Conservation (phyloP, 495 filamentous ascomycete species). For the Aspergillus biplanus region DNA sequence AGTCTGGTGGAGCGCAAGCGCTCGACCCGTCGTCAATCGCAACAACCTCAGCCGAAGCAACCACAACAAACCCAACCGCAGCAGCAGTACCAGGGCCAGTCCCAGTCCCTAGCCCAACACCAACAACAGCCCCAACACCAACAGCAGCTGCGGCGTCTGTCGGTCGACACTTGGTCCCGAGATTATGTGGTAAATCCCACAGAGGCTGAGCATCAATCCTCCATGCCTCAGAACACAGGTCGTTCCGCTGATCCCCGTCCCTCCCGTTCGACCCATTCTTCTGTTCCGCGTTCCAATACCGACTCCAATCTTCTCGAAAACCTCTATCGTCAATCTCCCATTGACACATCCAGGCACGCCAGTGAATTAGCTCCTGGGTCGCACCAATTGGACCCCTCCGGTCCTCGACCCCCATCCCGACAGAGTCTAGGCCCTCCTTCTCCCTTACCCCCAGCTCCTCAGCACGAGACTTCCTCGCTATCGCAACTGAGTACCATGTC, state of each 20-base stretch:
- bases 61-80: conserved; percentile 4
- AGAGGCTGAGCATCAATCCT: conserved; percentile 31
- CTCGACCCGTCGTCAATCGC: conserved; percentile 18
- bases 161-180: conserved; percentile 22
- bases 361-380: conserved; percentile 29
- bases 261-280: conserved; percentile 23
- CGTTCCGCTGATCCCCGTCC: conserved; percentile 20
- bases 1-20: conserved; percentile 25
- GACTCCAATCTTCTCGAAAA: conserved; percentile 42
- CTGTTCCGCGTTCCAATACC: conserved; percentile 36
- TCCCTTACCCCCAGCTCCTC: conserved; percentile 29
- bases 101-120: too few relatives aligned
- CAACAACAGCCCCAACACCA: conserved; percentile 6
- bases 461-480: conserved; percentile 30
- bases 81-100: conserved; percentile 9
- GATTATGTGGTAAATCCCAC: conserved; percentile 20
- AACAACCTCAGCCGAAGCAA: conserved; percentile 13
- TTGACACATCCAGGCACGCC: conserved; percentile 33
- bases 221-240: conserved; percentile 28
- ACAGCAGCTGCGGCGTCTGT: conserved; percentile 11
- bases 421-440: conserved; percentile 55
- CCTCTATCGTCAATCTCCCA: conserved; percentile 47
- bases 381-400: conserved; percentile 29
- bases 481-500: conserved; percentile 27
- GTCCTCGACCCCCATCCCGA: conserved; percentile 59